Base-by-base conservation (phyloP, 2,329 filamentous ascomycete species). In the Aspergillus pseudonomiae region DNA sequence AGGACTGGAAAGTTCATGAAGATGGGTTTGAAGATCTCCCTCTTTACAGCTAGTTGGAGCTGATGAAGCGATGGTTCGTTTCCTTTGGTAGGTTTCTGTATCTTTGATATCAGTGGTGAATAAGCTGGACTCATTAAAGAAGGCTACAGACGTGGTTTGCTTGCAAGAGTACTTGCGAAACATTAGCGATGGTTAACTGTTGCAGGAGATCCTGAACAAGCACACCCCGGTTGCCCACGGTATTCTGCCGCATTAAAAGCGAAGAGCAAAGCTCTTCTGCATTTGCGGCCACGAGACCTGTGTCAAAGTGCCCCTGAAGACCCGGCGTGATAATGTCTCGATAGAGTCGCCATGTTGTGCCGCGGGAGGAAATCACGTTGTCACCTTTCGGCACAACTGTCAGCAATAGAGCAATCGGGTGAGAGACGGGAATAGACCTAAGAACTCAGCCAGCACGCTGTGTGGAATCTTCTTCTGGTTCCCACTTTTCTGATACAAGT, bases 1-100 rank as follows among this genome's bases (percentile, higher is more conserved):
- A 78, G 67, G 11, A 72, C 63, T 4, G 76, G 76, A 59, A 78
- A 78, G 57, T 75, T 77, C 63, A 78, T 57, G 57, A 76, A 76
- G 24, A 77, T 57, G 10, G 76, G 75, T 55, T 73, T 70, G 65
- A 78, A 78, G 19, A 78, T 75, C 32, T 77, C 66, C n/a, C 64
- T 66, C 61, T 77, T 78, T 34, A 68, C 54, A n/a, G 52, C 41
- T 7, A 62, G 9, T 36, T 67, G 67, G 4, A 68, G 21, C 12
- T 34, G 28, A n/a, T 65, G 58, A 16, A 65, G 61, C 0, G 57
- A 54, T 30, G 43, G 39, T 4, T 52, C 28, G 28, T 36, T 36
- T 57, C n/a, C 24, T n/a, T 21, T 32, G 4, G 48, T n/a, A 9
- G 48, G 9, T 12, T 12, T 52, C 48, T 52, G 11, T 12, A n/a